Evolutionary conservation across 495 filamentous ascomycete genomes (phyloP).

Genomic region (Penicillium nucicola): DNA sequence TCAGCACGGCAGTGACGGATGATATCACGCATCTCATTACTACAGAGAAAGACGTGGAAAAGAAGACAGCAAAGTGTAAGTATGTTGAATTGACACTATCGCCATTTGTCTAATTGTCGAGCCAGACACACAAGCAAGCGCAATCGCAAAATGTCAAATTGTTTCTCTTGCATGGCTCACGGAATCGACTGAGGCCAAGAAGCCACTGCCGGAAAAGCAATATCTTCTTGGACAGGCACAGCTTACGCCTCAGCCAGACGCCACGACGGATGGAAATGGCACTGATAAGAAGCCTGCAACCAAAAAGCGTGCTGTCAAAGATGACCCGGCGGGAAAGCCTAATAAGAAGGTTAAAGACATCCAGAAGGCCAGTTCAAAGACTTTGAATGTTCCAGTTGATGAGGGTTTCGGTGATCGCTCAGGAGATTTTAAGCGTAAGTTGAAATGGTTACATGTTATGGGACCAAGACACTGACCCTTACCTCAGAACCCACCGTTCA

Average conservation of each 20-base stretch:
- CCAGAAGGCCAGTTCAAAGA: slow-evolving; percentile 37
- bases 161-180: slow-evolving; percentile 63
- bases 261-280: slow-evolving; percentile 12
- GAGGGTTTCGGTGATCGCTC: slow-evolving; percentile 25
- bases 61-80: slow-evolving; percentile 40
- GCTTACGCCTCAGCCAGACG: neutral
- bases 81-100: neutral
- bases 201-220: slow-evolving; percentile 40
- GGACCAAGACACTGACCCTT: neutral
- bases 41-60: slow-evolving; percentile 50
- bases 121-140: slow-evolving; percentile 49
- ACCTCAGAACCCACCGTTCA: slow-evolving; percentile 46
- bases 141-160: slow-evolving; percentile 47
- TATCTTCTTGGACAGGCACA: slow-evolving; percentile 24
- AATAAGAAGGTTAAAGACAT: slow-evolving; percentile 43
- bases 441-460: neutral
- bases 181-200: slow-evolving; percentile 42
- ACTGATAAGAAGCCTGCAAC: slow-evolving; percentile 6
- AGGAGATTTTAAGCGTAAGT: slow-evolving; percentile 6
- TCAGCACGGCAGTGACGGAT: slow-evolving; percentile 41
- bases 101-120: neutral
- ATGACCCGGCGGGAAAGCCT: neutral
- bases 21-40: slow-evolving; percentile 61
- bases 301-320: slow-evolving; percentile 14
- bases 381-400: slow-evolving; percentile 50